Evolutionary conservation across 768 basidiomycete genomes (phyloP), one percentile per base, ranked within the genome.

Genomic region (Sutorius australiensis): DNA sequence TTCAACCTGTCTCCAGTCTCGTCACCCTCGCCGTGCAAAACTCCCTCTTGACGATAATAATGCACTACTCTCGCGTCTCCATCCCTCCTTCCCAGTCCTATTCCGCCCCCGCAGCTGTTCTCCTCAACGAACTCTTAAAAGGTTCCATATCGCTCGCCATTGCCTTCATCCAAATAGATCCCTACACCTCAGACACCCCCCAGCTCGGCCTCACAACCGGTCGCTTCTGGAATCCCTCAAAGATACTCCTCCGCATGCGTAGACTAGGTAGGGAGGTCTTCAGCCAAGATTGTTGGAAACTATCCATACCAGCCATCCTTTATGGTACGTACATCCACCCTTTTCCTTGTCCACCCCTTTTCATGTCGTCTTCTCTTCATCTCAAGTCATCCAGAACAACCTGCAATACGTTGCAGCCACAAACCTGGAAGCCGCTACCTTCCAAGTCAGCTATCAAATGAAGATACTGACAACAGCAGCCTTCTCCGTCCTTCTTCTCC

Each of bases 381-480:
- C 24, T 40, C 21, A 63, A 83, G 89, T 93, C 66, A 83, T 95
- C 55, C 92, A 98, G 77, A 95, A 95, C 75, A 92, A 92, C 75
- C 77, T 98, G 32, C 95, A 97, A 72, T 98, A 92, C 70, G 86
- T 95, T 48, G 95, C 95, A 32, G 92, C 90, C 6, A 87, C 89
- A 39, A 98, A 98, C 70, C 77, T 98, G 55, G 87, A 93, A 59
- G 93, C 91, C 14, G 94, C 95, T 19, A 97, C 94, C 14, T 98
- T 98, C 72, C 95, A 97, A 71, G 93, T 95, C 67, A 91, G 86
- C 40, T 95, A 95, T 71, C 93, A 95, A 69, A 95, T 95, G 93
- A 95, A 95, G 72, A 93, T 95, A 64, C 83, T 95, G 59, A 95
- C 93, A 34, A 95, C 93, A 19, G 93, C 92, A 16, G 89, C 80